Conservation (phyloP, 179 eudicot genomes). For the Camellia oleifera region DNA sequence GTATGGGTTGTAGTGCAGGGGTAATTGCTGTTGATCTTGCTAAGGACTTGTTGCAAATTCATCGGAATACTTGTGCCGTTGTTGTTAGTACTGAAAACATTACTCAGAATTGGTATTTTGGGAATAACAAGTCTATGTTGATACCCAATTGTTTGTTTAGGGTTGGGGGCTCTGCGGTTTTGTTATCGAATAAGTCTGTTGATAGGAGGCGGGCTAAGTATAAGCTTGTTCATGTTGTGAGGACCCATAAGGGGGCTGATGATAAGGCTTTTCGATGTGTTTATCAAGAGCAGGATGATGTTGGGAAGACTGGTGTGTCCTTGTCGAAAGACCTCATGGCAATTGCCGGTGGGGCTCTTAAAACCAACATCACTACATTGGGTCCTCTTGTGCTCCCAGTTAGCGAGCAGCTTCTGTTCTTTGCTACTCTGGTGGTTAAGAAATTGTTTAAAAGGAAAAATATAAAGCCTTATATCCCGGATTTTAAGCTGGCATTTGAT, state of each 20-base stretch:
- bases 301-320: conserved; percentile 31
- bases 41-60: conserved; percentile 59
- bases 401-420: conserved; percentile 39
- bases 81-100: conserved; percentile 78
- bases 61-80: conserved; percentile 57
- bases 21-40: conserved; percentile 66
- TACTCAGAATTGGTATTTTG: conserved; percentile 72
- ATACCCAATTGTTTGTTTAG: conserved; percentile 70
- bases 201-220: conserved; percentile 40
- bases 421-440: conserved; percentile 29
- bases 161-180: conserved; percentile 67
- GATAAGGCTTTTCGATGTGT: conserved; percentile 36
- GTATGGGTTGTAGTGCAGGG: conserved; percentile 86
- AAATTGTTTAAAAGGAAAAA: conserved; percentile 23
- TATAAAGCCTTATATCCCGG: conserved; percentile 35
- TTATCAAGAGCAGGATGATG: conserved; percentile 34
- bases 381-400: conserved; percentile 44
- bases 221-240: conserved; percentile 35
- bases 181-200: conserved; percentile 48
- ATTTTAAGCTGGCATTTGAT: conserved; percentile 40
- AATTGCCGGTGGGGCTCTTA: conserved; percentile 35
- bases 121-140: conserved; percentile 65
- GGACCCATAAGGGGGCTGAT: conserved; percentile 38
- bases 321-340: conserved; percentile 39
- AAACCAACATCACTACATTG: conserved; percentile 38